Evolutionary conservation across 1,284 basidiomycete genomes (phyloP).

Genomic region (Athelia psychrophila): DNA sequence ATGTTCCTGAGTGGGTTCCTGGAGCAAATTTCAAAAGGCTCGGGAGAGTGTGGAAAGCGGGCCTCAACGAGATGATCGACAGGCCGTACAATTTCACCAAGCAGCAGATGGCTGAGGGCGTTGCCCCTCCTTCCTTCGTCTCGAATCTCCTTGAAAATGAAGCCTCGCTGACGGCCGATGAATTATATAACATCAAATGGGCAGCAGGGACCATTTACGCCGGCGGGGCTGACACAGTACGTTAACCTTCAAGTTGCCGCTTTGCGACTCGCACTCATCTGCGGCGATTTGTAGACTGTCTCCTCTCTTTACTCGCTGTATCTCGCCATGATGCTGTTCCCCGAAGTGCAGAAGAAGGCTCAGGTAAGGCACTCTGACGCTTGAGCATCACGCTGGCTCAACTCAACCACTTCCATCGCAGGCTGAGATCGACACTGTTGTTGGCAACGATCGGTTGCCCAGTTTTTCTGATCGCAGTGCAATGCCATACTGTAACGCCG

Average conservation of each 20-base stretch:
- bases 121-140: conserved; percentile 47
- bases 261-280: neutral
- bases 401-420: too few species aligned
- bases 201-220: conserved; percentile 57
- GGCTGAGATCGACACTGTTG: conserved; percentile 59
- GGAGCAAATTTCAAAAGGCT: too few species aligned
- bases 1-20: too few species aligned
- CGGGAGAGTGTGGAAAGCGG: conserved; percentile 11
- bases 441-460: too few species aligned
- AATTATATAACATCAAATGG: conserved; percentile 57
- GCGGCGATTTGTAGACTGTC: conserved; percentile 40
- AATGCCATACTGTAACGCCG: too few species aligned
- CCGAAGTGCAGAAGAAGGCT: conserved; percentile 48
- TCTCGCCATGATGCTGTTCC: conserved; percentile 48
- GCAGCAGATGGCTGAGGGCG: conserved; percentile 35
- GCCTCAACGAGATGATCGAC: conserved; percentile 15
- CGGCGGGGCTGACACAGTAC: conserved; percentile 50
- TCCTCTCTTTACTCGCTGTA: conserved; percentile 48
- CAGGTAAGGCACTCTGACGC: too few species aligned
- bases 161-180: too few species aligned
- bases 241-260: conserved; percentile 11
- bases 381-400: too few species aligned
- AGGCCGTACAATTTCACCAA: too few species aligned
- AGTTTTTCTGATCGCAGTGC: conserved; percentile 55
- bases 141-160: conserved; percentile 45